Evolutionary conservation across 306 rosid species (phyloP), one percentile per base, ranked within the genome.

Genomic region (Parietaria judaica): DNA sequence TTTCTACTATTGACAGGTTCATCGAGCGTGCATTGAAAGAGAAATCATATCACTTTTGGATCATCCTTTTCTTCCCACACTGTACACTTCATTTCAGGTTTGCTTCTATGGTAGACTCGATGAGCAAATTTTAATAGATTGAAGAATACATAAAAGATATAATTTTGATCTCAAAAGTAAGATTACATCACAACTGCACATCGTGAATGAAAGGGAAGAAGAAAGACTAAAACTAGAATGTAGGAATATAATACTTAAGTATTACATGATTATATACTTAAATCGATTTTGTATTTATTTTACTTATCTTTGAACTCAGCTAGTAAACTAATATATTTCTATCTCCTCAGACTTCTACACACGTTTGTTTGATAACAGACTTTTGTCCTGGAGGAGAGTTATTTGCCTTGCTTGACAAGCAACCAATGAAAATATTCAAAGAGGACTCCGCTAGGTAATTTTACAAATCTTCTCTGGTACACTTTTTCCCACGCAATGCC

Each of bases 71-170:
- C 95, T 92, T 74, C 98, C 96, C 63, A 57, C 98, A 1, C 75
- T 92, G 11, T 92, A 92, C 84, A 70, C 95, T 66, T 92, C 98
- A 72, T 92, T 88, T 79, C 88, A 88, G 95, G 98, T 92, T 68
- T 60, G 45, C 45, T 41, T 41, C 45, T 41, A 41, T 8, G 6
- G 9, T 41, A 41, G 9, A 41, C 6, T 41, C 45, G 2, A 41
- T 41, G 45, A 5, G 45, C 45, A 41, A 8, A 41, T 41, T 41
- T 23, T 41, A 41, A 41, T 41, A 5, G 45, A 41, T 41, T 41
- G 45, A 41, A 41, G 7, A 41, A 8, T 41, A 41, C 6, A 41
- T 5, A 41, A 41, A 39, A 39, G 5, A 3, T 7, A 39, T 39
- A n/a, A 39, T 7, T 3, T 39, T 39, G 7, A 39, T 39, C 7